These are phyloP conservation scores for Teratosphaeria gauchensis DNA, from an alignment of 2,329 filamentous ascomycete species.

Conservation along the genomic window DNA sequence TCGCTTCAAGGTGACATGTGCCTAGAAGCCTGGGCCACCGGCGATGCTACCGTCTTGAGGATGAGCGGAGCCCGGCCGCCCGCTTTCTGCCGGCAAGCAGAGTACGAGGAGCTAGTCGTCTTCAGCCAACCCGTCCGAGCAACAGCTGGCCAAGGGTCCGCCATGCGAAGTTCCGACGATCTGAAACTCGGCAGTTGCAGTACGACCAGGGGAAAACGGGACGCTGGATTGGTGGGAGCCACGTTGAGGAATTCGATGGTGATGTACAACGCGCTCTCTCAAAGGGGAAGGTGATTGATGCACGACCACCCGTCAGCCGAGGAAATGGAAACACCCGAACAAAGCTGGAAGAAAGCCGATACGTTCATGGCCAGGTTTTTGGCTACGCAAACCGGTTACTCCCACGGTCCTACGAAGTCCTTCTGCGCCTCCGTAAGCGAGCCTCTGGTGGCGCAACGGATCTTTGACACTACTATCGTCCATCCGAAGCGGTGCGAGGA, in stretches of 20 bases:
- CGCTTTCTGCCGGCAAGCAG: neutral
- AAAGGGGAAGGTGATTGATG: neutral
- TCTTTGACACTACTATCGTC: neutral
- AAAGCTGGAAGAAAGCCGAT: neutral
- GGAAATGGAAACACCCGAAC: neutral
- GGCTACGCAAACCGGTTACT: neutral
- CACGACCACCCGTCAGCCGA: neutral
- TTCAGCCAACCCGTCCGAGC: neutral
- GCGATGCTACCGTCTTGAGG: neutral
- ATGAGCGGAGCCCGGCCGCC: neutral
- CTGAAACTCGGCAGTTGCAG: neutral
- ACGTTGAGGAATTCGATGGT: neutral
- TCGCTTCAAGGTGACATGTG: too few species aligned
- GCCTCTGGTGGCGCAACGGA: neutral
- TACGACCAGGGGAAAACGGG: neutral
- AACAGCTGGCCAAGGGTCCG: neutral
- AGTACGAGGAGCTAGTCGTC: neutral
- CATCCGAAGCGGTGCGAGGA: neutral
- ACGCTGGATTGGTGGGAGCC: neutral
- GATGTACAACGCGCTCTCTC: neutral
- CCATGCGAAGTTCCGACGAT: neutral
- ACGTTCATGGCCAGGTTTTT: neutral
- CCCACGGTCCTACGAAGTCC: neutral
- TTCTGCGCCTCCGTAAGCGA: neutral
- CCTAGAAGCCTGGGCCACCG: neutral